Evolutionary conservation across 148 eudicot species (phyloP).

Genomic region (Polygonum aviculare): DNA sequence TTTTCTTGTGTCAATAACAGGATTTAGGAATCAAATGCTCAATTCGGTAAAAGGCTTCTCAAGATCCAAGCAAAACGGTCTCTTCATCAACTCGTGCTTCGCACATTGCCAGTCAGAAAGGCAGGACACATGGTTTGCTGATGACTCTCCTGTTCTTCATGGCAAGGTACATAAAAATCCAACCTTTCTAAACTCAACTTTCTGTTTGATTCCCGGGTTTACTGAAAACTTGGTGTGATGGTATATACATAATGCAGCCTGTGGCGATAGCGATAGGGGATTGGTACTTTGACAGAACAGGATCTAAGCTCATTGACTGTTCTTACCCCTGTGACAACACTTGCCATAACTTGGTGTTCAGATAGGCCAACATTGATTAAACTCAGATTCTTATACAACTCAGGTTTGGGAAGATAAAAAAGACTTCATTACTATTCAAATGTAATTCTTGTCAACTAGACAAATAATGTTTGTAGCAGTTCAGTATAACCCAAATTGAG

Average conservation of each 20-base stretch:
- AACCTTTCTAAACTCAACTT: background rate
- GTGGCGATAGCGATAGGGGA: conserved; percentile 76
- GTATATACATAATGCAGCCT: conserved; percentile 23
- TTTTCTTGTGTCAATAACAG: conserved; percentile 28
- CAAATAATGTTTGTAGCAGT: background rate
- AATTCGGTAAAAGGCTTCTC: conserved; percentile 54
- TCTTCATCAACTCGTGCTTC: conserved; percentile 86
- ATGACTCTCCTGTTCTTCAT: conserved; percentile 62
- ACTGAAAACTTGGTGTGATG: background rate
- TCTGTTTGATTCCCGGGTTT: background rate
- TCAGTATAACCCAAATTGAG: background rate
- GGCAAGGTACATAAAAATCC: background rate
- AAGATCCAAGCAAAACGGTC: conserved; percentile 47
- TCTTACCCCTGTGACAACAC: conserved; percentile 84
- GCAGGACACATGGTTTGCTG: conserved; percentile 97
- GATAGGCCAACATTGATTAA: conserved; percentile 14
- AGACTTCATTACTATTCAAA: background rate
- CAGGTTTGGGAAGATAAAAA: background rate
- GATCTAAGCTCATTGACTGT: conserved; percentile 54
- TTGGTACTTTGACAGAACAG: conserved; percentile 70
- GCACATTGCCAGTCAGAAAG: conserved; percentile 98
- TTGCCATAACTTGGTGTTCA: conserved; percentile 78
- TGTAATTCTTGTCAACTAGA: background rate
- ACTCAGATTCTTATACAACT: conserved; percentile 2
- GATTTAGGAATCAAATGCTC: conserved; percentile 65